Evolutionary conservation across 176 grass and related monocot species (phyloP).

Genomic region (Bonia amplexicaulis): DNA sequence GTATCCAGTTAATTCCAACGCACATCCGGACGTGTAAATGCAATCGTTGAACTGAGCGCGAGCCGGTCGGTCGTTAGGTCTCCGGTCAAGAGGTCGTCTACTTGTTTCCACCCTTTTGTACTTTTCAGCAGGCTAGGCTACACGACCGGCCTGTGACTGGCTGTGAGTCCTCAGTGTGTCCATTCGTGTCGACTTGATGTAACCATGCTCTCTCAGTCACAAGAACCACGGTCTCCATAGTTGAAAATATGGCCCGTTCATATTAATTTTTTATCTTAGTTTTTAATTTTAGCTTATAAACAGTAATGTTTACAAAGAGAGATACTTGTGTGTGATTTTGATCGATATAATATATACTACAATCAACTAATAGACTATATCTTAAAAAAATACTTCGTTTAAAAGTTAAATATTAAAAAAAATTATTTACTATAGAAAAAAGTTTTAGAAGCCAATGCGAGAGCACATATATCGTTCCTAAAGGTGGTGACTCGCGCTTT

Average conservation of each 20-base stretch:
- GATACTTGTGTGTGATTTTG: too few species aligned
- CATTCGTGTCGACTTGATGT: constrained; percentile 10
- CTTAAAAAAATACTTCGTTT: too few species aligned
- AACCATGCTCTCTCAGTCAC: neutral
- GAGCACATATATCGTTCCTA: neutral
- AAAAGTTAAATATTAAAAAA: too few species aligned
- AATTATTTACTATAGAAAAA: too few species aligned
- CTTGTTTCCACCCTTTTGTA: neutral
- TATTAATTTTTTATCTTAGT: too few species aligned
- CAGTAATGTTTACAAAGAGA: too few species aligned
- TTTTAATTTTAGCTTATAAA: too few species aligned
- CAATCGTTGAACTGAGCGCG: neutral
- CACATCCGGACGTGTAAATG: neutral
- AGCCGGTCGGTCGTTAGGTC: constrained; percentile 3
- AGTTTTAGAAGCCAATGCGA: too few species aligned
- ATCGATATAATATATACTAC: too few species aligned
- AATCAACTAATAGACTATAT: too few species aligned
- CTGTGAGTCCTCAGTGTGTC: constrained; percentile 4
- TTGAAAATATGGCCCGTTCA: neutral
- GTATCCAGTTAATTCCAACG: neutral
- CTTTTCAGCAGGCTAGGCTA: constrained; percentile 15
- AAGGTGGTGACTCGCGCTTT: constrained; percentile 7
- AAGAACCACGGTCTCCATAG: neutral
- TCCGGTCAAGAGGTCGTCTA: constrained; percentile 29
- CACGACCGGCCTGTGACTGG: neutral